These are phyloP conservation scores for Cadophora malorum DNA, from an alignment of 2,329 filamentous ascomycete genomes.

Conservation along the genomic window DNA sequence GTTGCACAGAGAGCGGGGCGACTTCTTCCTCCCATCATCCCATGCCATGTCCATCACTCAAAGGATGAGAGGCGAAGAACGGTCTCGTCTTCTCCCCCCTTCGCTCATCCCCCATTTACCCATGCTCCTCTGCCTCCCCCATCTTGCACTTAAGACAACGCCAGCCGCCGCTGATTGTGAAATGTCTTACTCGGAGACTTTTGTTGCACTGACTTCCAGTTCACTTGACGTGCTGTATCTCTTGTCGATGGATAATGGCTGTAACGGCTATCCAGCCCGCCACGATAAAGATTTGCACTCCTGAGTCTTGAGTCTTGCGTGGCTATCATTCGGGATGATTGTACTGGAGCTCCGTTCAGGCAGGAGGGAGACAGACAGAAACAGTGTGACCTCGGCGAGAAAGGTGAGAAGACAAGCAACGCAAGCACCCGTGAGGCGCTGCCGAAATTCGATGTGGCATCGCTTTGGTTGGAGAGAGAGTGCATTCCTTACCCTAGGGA, in stretches of 20 bases:
- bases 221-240: background rate
- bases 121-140: slow-evolving; percentile 9
- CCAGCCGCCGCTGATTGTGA: slow-evolving; percentile 4
- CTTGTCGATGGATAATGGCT: slow-evolving; percentile 6
- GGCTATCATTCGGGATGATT: background rate
- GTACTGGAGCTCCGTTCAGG: background rate
- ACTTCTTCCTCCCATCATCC: too few species aligned
- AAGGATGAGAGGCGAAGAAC: background rate
- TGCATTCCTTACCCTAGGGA: background rate
- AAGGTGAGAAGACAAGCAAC: background rate
- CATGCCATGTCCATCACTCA: background rate
- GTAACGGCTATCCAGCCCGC: background rate
- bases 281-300: background rate
- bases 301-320: background rate
- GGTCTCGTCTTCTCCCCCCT: background rate
- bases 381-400: slow-evolving; percentile 10
- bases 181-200: slow-evolving; percentile 11
- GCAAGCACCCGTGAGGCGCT: slow-evolving; percentile 22
- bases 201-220: slow-evolving; percentile 11
- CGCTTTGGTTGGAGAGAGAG: slow-evolving; percentile 1
- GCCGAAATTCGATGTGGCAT: background rate
- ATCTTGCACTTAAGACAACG: slow-evolving; percentile 16
- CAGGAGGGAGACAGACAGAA: background rate
- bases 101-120: background rate
- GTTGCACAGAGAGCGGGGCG: slow-evolving; percentile 7